Percentiles rank a stretch among this genome's conserved stretches.
Conservation (phyloP, 345 rosid genomes). For the Citrus hindsii region DNA sequence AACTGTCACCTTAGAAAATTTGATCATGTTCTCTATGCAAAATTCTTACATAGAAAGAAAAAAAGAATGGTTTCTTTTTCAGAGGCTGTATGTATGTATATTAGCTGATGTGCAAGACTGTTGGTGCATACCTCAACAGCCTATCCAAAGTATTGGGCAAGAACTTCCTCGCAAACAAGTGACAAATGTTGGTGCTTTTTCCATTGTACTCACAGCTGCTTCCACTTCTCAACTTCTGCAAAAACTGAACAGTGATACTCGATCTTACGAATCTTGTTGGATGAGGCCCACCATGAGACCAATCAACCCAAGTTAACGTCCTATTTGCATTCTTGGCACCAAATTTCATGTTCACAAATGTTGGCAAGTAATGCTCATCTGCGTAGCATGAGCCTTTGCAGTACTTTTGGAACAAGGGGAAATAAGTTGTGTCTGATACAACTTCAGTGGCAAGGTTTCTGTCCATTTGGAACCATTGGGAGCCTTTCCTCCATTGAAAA, state of each 20-base stretch:
- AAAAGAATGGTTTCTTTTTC: background rate
- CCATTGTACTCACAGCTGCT: slow-evolving; percentile 56
- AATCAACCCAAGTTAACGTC: slow-evolving; percentile 80
- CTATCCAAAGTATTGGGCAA: slow-evolving; percentile 49
- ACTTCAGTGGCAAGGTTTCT: slow-evolving; percentile 55
- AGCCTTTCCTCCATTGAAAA: slow-evolving; percentile 77
- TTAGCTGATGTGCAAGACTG: slow-evolving; percentile 36
- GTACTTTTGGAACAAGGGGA: slow-evolving; percentile 47
- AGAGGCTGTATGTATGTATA: background rate
- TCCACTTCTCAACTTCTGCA: slow-evolving; percentile 51
- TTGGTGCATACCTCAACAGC: slow-evolving; percentile 58
- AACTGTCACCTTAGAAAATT: background rate
- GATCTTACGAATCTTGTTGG: slow-evolving; percentile 45
- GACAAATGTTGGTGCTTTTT: slow-evolving; percentile 42
- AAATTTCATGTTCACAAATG: slow-evolving; percentile 42
- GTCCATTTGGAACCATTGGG: slow-evolving; percentile 82
- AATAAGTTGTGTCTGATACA: slow-evolving; percentile 55
- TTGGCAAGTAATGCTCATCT: slow-evolving; percentile 83
- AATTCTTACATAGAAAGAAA: background rate
- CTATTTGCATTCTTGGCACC: slow-evolving; percentile 50
- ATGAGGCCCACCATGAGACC: slow-evolving; percentile 78
- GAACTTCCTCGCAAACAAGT: slow-evolving; percentile 82
- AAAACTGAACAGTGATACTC: slow-evolving; percentile 46
- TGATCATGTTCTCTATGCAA: background rate
- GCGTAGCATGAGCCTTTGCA: slow-evolving; percentile 60